phyloP scores from a whole-genome alignment of 164 flowering plant species.

The Vitis labrusca region DNA sequence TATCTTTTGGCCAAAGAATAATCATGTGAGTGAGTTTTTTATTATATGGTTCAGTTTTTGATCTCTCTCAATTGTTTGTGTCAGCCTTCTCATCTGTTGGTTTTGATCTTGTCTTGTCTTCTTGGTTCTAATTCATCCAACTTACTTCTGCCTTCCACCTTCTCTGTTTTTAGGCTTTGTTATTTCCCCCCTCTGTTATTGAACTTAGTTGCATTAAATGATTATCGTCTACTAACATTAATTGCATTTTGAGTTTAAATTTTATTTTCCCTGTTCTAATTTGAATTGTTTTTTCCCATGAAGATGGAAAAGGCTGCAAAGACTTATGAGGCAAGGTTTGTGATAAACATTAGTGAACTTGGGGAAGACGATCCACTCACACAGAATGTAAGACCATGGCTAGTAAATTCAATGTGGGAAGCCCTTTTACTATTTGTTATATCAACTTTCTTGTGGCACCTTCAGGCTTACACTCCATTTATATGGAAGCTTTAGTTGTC shows the following conservation, averaged over 20 bases:
- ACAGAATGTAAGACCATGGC: slow-evolving; percentile 49
- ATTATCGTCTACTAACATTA: background rate
- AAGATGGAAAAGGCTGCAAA: slow-evolving; percentile 61
- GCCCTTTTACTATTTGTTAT: background rate
- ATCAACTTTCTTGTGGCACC: background rate
- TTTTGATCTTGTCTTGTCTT: background rate
- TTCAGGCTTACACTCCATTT: background rate
- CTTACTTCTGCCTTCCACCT: background rate
- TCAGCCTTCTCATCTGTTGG: too few relatives aligned
- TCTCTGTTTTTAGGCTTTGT: background rate
- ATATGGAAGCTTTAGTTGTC: background rate
- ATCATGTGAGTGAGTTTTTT: too few relatives aligned
- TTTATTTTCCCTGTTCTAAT: background rate
- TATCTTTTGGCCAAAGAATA: too few relatives aligned
- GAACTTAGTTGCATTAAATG: background rate
- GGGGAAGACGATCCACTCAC: slow-evolving; percentile 65
- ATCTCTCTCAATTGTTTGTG: too few relatives aligned
- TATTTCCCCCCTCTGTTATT: background rate
- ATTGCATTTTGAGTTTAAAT: background rate
- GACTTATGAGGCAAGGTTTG: slow-evolving; percentile 44
- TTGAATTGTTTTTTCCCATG: slow-evolving; percentile 23
- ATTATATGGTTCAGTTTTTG: too few relatives aligned
- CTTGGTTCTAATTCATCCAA: background rate
- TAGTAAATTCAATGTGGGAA: background rate
- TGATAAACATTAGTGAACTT: slow-evolving; percentile 58